Evolutionary conservation across 164 flowering plant species (phyloP), one percentile per base, ranked within the genome.

Genomic region (Sedum album): DNA sequence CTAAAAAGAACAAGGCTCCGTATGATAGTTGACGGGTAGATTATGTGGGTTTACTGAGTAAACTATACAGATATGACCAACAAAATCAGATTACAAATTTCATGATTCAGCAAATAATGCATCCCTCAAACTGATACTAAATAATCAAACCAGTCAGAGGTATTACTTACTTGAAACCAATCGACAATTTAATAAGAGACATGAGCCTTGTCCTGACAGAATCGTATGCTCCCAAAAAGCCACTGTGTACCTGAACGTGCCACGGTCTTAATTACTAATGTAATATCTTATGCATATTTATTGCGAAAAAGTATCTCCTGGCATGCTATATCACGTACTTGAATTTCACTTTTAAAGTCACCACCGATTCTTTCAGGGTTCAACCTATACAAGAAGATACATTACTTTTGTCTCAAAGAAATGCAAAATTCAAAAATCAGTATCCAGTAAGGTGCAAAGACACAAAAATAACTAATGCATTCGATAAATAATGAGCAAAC

Each of bases 331-430:
- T 36, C 28, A 26, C 80, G 61, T 85, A 91, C 98, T 77, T 94
- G 99, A 76, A 94, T 80, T 83, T 94, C 98, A 80, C 88, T 75
- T 81, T 85, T 89, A 80, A 84, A 88, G 69, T 94, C 95, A 67
- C 99, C 96, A 77, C 98, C 93, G 66, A 91, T 76, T 77, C 97
- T 82, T 80, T 91, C 99, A 73, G 99, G 96, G 71, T 94, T 94
- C 74, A 94, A 69, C 83, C 97, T 91, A 71, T 25, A 66, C 41
- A 65, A 68, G 20, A 33, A 65, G 30, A 69, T 20, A 65, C 7
- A 41, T 21, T 2, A 38, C 4, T 18, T 2, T 55, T 20, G 5
- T 11, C 33, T 28, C 33, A 57, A 28, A 57, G 33, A 44, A 14
- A 44, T 3, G 18, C 11, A 15, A 35, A 35, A 35, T 7, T 7